A percentile compares a stretch with the other conserved stretches of the same genome.
These are phyloP conservation scores for Populus ilicifolia DNA, from an alignment of 345 rosid species.

Conservation along the genomic window DNA sequence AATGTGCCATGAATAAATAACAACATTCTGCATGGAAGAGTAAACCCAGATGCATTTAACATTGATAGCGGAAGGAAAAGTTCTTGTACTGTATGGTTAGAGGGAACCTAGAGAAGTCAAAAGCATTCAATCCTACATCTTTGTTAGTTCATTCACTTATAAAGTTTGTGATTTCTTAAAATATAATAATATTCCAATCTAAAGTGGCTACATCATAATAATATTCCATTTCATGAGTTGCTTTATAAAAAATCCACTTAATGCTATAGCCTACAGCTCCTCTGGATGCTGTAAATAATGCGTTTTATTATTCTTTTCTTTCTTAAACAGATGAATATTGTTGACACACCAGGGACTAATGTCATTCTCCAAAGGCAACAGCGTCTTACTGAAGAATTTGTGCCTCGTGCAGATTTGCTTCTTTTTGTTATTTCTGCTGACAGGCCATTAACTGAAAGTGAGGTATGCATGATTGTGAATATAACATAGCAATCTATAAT, in stretches of 20 bases:
- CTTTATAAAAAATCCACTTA: background rate
- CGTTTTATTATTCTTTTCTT: constrained; percentile 2
- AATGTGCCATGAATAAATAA: background rate
- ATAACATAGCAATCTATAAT: background rate
- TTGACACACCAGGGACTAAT: constrained; percentile 95
- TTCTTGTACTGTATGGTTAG: no score
- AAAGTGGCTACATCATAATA: no score
- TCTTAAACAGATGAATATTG: constrained; percentile 69
- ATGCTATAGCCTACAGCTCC: background rate
- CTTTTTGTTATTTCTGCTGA: constrained; percentile 94
- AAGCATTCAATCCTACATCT: no score
- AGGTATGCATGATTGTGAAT: constrained; percentile 46
- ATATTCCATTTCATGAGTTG: no score
- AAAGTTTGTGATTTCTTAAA: background rate
- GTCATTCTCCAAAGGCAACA: constrained; percentile 97
- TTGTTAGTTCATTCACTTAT: background rate
- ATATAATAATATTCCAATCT: no score
- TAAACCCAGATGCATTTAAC: background rate
- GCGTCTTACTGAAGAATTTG: constrained; percentile 90
- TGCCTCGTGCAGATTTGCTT: constrained; percentile 91
- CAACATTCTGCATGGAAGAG: no score
- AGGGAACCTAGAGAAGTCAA: no score
- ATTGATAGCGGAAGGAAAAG: background rate
- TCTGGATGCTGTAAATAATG: constrained; percentile 15
- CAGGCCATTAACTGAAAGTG: constrained; percentile 94